Evolutionary conservation across 345 rosid species (phyloP).

Genomic region (Lenwebbia sp.): DNA sequence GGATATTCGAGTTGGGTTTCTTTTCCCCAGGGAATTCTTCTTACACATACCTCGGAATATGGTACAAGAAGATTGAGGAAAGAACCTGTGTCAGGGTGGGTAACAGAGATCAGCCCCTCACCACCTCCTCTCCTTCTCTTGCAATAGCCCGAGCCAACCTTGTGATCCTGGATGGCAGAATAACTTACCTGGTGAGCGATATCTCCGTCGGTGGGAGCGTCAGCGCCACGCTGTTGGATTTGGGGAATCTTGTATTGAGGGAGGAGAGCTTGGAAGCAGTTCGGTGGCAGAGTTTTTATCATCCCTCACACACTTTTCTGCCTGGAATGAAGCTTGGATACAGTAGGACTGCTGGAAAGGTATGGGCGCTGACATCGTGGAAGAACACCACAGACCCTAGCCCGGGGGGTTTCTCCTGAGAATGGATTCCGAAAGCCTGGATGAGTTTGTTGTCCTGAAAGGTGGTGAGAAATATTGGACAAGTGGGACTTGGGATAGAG

Average conservation of each 20-base stretch:
- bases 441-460: not conserved
- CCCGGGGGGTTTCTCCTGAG: not conserved
- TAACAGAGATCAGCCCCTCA: conserved; percentile 17
- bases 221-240: conserved; percentile 14
- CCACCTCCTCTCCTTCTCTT: conserved; percentile 13
- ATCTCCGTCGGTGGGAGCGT: not conserved
- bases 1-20: conserved; percentile 26
- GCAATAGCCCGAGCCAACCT: conserved; percentile 1
- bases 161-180: not conserved
- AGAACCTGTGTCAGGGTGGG: conserved; percentile 35
- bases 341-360: not conserved
- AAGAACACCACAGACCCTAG: not conserved
- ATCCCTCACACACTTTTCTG: conserved; percentile 23
- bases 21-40: conserved; percentile 16
- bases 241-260: conserved; percentile 38
- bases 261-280: not conserved
- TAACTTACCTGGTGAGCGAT: not conserved
- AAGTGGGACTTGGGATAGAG: not conserved
- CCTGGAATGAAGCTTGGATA: conserved; percentile 34
- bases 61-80: conserved; percentile 18
- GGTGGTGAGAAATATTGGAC: not conserved
- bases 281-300: conserved; percentile 47
- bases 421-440: not conserved
- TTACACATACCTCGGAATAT: conserved; percentile 21
- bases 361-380: not conserved